Base-by-base conservation (phyloP, 2,329 filamentous ascomycete genomes). In the Pseudogymnoascus sp. region DNA sequence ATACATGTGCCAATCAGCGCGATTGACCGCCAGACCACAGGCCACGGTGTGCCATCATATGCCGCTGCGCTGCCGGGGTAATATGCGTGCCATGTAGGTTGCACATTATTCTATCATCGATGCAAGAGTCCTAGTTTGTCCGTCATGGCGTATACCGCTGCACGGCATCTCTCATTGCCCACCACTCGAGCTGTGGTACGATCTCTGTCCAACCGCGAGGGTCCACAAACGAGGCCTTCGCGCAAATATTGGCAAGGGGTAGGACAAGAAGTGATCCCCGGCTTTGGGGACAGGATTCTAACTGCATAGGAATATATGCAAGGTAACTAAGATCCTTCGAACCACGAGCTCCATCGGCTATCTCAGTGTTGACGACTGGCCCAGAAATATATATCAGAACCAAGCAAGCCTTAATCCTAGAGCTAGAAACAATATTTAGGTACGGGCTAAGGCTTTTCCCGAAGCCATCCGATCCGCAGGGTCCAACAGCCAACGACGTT, bases 281-380 rank as follows among this genome's bases (percentile, higher is more conserved):
- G 47, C 47, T 33, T 5, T 54, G n/a, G 47, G 47, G 47, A 54
- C 25, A 54, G 28, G 28, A 6, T 54, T 16, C 47, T n/a, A 33
- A 12, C 25, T 54, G 47, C 47, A 54, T 54, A 54, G 12, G 12
- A 54, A 33, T 20, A 18, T n/a, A 28, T 54, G 47, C 28, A 54
- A 54, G 25, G 47, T 54, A 54, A 54, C 47, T 54, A 20, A 2
- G n/a, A 54, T n/a, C 47, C 47, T 54, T 54, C 47, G n/a, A 5
- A 33, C 47, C 47, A 54, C 47, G 47, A 54, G 47, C 47, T 33
- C 16, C 47, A 33, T 54, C 28, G 47, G 47, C 47, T 54, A 33
- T 18, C 47, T 33, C 47, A 20, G 25, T 20, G 11, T 14, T 8
- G 28, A 20, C 28, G 16, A 18, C 16, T 33, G n/a, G 47, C 5